Evolutionary conservation across 768 basidiomycete genomes (phyloP).

Genomic region (Lanmaoa pseudosensibilis): DNA sequence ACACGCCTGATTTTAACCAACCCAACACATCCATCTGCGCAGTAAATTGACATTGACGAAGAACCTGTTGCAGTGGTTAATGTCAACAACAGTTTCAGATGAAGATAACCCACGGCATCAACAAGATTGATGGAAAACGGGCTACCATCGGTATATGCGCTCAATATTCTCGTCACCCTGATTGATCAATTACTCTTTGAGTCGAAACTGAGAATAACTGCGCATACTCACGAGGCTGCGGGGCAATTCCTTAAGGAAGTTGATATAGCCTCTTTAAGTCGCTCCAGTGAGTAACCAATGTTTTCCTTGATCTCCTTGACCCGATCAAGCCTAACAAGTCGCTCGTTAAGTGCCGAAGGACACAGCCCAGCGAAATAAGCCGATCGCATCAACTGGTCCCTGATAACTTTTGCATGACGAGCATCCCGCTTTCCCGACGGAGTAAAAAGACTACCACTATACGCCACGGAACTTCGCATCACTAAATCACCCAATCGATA

Average conservation of each 20-base stretch:
- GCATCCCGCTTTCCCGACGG: conserved; percentile 27
- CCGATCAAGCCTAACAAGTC: conserved; percentile 29
- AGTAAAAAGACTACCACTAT: conserved; percentile 39
- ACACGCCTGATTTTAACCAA: conserved; percentile 49
- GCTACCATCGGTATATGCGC: conserved; percentile 51
- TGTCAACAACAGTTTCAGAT: neutral
- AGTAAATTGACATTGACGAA: conserved; percentile 58
- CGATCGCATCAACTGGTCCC: conserved; percentile 26
- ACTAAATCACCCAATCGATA: neutral
- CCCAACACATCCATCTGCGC: conserved; percentile 51
- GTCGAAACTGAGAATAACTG: neutral
- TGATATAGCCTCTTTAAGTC: conserved; percentile 22
- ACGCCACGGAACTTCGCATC: neutral
- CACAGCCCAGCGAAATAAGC: conserved; percentile 14
- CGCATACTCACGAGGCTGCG: conserved; percentile 25
- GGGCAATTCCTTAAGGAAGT: conserved; percentile 19
- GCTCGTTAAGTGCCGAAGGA: conserved; percentile 5
- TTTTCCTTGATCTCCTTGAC: conserved; percentile 27
- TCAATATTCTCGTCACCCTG: conserved; percentile 45
- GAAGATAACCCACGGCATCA: conserved; percentile 45
- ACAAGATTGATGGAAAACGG: conserved; percentile 57
- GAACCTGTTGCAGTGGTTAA: conserved; percentile 37
- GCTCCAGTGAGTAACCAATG: conserved; percentile 27
- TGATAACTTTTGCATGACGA: conserved; percentile 30
- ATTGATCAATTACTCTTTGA: neutral